Evolutionary conservation across 73 alveolate species (phyloP).

Genomic region (Paramecium tetraurelia): DNA sequence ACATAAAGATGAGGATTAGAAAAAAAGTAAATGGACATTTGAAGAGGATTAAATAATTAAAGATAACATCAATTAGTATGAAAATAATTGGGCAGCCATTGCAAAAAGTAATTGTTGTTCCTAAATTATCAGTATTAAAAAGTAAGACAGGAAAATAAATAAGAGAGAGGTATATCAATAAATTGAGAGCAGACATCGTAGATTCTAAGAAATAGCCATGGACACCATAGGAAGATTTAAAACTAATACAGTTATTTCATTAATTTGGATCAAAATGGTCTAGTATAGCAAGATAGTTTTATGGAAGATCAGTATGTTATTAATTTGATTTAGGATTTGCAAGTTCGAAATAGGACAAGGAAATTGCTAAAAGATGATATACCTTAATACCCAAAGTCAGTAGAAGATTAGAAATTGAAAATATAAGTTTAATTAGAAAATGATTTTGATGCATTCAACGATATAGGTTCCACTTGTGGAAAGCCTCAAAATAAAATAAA

Average conservation of each 20-base stretch:
- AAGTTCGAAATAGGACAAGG: neutral
- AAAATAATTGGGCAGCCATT: neutral
- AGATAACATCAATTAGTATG: neutral
- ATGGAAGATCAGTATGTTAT: neutral
- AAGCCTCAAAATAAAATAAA: neutral
- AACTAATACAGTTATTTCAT: neutral
- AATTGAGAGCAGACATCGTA: constrained; percentile 44
- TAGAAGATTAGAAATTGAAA: neutral
- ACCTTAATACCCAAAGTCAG: neutral
- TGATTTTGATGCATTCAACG: neutral
- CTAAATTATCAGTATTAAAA: neutral
- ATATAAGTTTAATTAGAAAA: neutral
- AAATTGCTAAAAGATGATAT: neutral
- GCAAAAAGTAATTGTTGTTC: neutral
- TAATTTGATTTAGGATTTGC: neutral
- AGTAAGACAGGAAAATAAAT: constrained; percentile 87
- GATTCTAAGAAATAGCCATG: neutral
- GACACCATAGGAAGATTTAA: neutral
- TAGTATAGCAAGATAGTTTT: neutral
- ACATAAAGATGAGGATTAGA: neutral
- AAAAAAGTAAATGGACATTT: neutral
- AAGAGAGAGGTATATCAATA: constrained; percentile 97
- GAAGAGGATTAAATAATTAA: neutral
- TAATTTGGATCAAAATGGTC: constrained; percentile 18
- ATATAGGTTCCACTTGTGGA: neutral